Percentiles rank a stretch among this genome's conserved stretches.
phyloP scores from a whole-genome alignment of 2,329 filamentous ascomycete species.

The Curvularia eragrostidis region DNA sequence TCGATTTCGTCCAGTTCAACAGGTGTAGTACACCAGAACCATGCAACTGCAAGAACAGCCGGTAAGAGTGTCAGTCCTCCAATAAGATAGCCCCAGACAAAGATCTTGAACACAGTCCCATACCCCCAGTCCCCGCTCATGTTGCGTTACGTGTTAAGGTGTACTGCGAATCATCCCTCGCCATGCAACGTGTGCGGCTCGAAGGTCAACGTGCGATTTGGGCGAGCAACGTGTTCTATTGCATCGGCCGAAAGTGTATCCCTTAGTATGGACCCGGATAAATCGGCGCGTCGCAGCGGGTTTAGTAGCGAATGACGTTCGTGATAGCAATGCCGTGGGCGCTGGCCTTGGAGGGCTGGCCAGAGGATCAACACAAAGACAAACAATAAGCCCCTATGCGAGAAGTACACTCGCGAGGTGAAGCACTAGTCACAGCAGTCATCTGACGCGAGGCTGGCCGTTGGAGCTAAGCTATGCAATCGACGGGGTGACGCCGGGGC shows the following conservation, averaged over 20 bases:
- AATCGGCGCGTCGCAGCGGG: conserved; percentile 19
- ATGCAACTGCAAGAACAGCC: conserved; percentile 23
- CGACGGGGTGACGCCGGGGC: conserved; percentile 9
- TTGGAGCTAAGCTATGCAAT: conserved; percentile 13
- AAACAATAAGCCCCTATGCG: not conserved
- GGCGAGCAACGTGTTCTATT: not conserved
- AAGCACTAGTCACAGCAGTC: conserved; percentile 10
- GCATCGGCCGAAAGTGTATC: conserved; percentile 1
- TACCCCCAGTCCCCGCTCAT: conserved; percentile 37
- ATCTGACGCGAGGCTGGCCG: conserved; percentile 14
- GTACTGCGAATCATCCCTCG: conserved; percentile 25
- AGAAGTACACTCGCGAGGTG: not conserved
- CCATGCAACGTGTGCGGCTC: conserved; percentile 5
- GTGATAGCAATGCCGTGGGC: conserved; percentile 8
- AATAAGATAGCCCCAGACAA: conserved; percentile 37
- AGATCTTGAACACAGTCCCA: conserved; percentile 33
- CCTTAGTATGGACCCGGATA: conserved; percentile 10
- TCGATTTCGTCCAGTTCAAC: conserved; percentile 18
- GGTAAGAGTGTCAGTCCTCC: conserved; percentile 35
- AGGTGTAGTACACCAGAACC: conserved; percentile 29
- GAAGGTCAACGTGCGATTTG: not conserved
- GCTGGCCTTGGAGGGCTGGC: not conserved
- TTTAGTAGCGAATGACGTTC: conserved; percentile 21
- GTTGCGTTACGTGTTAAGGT: conserved; percentile 28
- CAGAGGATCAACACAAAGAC: not conserved